Evolutionary conservation across 495 filamentous ascomycete species (phyloP), one percentile per base, ranked within the genome.

Genomic region (Pseudotulostoma volvatum): DNA sequence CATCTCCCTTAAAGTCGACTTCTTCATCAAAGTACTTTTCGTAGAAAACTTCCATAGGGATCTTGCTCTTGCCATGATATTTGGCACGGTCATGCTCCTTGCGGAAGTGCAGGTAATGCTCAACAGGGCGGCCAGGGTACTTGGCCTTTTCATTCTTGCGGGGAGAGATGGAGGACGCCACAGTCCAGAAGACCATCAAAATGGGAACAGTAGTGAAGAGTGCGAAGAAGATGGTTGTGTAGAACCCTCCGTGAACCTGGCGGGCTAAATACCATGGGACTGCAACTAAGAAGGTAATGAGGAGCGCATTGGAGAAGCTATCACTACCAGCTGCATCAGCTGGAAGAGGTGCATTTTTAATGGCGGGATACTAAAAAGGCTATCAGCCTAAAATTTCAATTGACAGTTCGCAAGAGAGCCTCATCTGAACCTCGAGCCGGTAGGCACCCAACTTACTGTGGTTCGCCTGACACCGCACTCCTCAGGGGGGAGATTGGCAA

Each of bases 11-110:
- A 61, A 80, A 77, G 40, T 74, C 68, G 5, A 79, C 75, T 23
- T 69, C 53, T 34, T 70, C 68, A 33, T 70, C 60, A 46, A 79
- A 74, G 59, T 78, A 80, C 67, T 66, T 78, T 52, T 80, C 76
- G 36, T 74, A 68, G 52, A 80, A 78, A 4, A 68, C 70, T 43
- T 76, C 66, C 65, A 80, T 73, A 7, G 76, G 73, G 30, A 80
- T 75, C 51, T 69, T 74, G 56, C 65, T 74, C 48, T 64, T 68
- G 41, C 76, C 76, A 41, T 59, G 58, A 52, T 74, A 80, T 39
- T 61, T 73, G 4, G 58, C 54, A 32, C 57, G 54, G 44, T 80
- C 73, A 39, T 63, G 62, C 40, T 74, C 66, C 36, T 55, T 66
- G 44, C 70, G 66, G 56, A 80, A 80, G n/a, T 61, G 55, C 31